These are phyloP conservation scores for Thinopyrum elongatum DNA, from an alignment of 176 grass and related monocot species.

Conservation along the genomic window DNA sequence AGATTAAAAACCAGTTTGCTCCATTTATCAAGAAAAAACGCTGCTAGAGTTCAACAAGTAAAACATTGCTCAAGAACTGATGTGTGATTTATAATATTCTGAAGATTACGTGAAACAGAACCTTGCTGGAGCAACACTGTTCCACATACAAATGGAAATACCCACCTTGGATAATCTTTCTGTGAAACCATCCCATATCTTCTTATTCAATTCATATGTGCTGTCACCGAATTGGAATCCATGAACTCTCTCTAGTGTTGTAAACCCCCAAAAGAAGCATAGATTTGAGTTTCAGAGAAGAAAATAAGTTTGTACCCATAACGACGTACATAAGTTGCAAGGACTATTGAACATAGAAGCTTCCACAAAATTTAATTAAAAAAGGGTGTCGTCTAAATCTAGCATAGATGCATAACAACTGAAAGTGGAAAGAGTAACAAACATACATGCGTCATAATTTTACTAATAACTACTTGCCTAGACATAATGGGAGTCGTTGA, in stretches of 20 bases:
- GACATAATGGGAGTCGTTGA: background rate
- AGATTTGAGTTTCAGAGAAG: slow-evolving; percentile 1
- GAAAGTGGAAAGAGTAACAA: background rate
- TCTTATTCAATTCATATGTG: slow-evolving; percentile 72
- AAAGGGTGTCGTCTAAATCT: background rate
- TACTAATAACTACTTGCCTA: background rate
- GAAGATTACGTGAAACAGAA: background rate
- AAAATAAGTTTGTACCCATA: background rate
- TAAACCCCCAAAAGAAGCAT: slow-evolving; percentile 2
- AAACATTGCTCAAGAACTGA: too few species aligned
- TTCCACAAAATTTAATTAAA: background rate
- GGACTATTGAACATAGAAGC: background rate
- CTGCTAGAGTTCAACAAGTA: too few species aligned
- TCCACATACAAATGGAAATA: background rate
- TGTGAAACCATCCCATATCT: slow-evolving; percentile 77
- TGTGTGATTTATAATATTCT: background rate
- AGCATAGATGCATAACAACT: background rate
- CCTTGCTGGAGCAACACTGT: background rate
- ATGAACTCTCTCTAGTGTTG: slow-evolving; percentile 74
- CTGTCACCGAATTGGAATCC: slow-evolving; percentile 82
- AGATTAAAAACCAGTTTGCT: too few species aligned
- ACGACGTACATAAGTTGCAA: background rate
- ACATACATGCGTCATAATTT: background rate
- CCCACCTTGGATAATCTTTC: slow-evolving; percentile 56
- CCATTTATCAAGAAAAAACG: too few species aligned